Evolutionary conservation across 2,329 filamentous ascomycete species (phyloP).

Genomic region (Fusarium proliferatum): DNA sequence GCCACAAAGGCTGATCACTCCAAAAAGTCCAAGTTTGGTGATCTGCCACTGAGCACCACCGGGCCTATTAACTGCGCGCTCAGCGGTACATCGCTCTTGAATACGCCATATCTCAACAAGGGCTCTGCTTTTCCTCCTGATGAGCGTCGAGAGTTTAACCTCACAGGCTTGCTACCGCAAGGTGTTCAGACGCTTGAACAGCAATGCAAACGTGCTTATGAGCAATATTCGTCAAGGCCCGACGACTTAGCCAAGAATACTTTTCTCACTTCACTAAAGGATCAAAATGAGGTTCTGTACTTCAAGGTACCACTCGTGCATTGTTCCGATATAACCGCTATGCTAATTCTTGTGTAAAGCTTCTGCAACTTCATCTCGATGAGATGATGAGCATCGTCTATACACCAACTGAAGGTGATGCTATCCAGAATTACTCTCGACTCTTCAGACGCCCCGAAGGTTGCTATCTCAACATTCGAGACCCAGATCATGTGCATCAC

Average conservation of each 20-base stretch:
- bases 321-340: background rate
- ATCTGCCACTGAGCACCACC: slow-evolving; percentile 51
- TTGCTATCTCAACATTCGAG: slow-evolving; percentile 80
- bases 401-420: slow-evolving; percentile 89
- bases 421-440: slow-evolving; percentile 84
- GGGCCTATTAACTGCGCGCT: slow-evolving; percentile 53
- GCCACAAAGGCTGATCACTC: slow-evolving; percentile 31
- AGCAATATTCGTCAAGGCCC: slow-evolving; percentile 74
- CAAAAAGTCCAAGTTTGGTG: slow-evolving; percentile 45
- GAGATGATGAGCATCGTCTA: slow-evolving; percentile 95
- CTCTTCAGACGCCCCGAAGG: slow-evolving; percentile 83
- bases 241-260: slow-evolving; percentile 85
- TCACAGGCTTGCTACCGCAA: slow-evolving; percentile 78
- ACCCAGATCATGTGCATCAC: slow-evolving; percentile 72
- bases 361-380: slow-evolving; percentile 80
- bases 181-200: slow-evolving; percentile 80
- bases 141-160: slow-evolving; percentile 76
- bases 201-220: slow-evolving; percentile 80
- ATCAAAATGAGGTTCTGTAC: slow-evolving; percentile 87
- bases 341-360: slow-evolving; percentile 54
- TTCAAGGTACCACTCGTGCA: slow-evolving; percentile 66
- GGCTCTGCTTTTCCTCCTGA: slow-evolving; percentile 79
- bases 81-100: slow-evolving; percentile 50
- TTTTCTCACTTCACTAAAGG: slow-evolving; percentile 85
- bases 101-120: slow-evolving; percentile 72